Evolutionary conservation across 2,329 filamentous ascomycete species (phyloP).

Genomic region (Dothideomycetidae sp.): DNA sequence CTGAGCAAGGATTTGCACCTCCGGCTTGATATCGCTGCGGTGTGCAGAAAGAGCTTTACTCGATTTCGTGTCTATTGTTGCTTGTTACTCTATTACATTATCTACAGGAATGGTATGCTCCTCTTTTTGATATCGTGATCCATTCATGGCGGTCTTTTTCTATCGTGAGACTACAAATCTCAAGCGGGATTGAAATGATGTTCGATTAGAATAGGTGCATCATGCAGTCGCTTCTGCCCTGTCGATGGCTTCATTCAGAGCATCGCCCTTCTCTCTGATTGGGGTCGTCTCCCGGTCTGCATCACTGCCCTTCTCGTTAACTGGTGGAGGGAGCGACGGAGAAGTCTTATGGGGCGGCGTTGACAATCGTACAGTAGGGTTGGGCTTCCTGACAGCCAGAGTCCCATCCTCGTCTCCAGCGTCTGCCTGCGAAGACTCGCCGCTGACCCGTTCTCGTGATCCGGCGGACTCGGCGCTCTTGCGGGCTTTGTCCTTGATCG

Average conservation of each 20-base stretch:
- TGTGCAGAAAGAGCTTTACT: too few relatives aligned
- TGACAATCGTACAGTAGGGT: slow-evolving; percentile 3
- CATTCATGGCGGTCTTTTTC: not conserved
- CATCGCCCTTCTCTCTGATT: slow-evolving; percentile 6
- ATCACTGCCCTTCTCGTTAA: slow-evolving; percentile 1
- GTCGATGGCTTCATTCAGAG: not conserved
- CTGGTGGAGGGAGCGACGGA: too few relatives aligned
- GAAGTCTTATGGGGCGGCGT: slow-evolving; percentile 2
- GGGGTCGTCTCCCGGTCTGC: slow-evolving; percentile 4
- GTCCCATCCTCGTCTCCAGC: not conserved
- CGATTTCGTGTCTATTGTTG: too few relatives aligned
- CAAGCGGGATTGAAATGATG: too few relatives aligned
- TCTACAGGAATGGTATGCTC: not conserved
- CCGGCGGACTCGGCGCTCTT: slow-evolving; percentile 1
- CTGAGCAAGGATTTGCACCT: slow-evolving; percentile 44
- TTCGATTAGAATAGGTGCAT: too few relatives aligned
- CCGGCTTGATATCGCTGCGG: not conserved
- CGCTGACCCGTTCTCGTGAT: not conserved
- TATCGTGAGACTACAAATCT: too few relatives aligned
- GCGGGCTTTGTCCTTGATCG: slow-evolving; percentile 1
- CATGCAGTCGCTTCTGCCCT: not conserved
- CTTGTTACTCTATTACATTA: not conserved
- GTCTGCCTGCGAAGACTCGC: not conserved
- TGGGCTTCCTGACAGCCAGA: not conserved
- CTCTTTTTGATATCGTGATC: not conserved